Evolutionary conservation across 495 filamentous ascomycete genomes (phyloP), one percentile per base, ranked within the genome.

Genomic region (Penicillium lividum): DNA sequence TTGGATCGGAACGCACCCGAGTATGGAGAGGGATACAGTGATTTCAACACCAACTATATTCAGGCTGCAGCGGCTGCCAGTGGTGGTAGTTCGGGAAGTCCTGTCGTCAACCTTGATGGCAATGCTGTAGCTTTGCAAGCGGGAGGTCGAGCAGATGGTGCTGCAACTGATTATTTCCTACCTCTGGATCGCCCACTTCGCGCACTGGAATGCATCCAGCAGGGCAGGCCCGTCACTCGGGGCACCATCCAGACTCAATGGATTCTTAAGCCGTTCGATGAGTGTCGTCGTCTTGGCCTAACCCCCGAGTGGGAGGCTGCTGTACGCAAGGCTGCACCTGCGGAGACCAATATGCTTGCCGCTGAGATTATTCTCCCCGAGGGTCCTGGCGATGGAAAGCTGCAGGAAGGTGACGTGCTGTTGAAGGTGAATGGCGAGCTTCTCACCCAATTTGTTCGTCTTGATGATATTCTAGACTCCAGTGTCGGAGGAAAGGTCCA

Each of bases 11-110:
- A 99, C 73, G 94, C 94, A 5, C 94, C 94, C 7, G 94, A 99
- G 64, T 99, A 99, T 63, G 93, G 94, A 36, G 94, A 98, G 59
- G 94, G 94, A 2, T 99, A 99, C 73, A 93, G 93, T 72, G 94
- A 99, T 68, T 99, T 99, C 80, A 99, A 98, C 69, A 98, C 94
- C 34, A 97, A 97, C 72, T 99, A 99, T 73, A 98, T 98, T 60
- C 94, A 99, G 79, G 94, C 94, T 58, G 95, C 93, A 13, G 94
- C 94, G 29, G 93, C 94, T 7, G 94, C 94, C 10, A 97, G 90
- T 70, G 94, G 94, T 56, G 94, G 94, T 62, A 96, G 91, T 75
- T 98, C 95, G 9, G 94, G 94, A 29, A 94, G 90, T 85, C 94
- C 94, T 1, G 94, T 99, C 3, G 93, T 99, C 57, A 95, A 98